Base-by-base conservation (phyloP, 2,329 filamentous ascomycete genomes). In the Macrophomina tecta region DNA sequence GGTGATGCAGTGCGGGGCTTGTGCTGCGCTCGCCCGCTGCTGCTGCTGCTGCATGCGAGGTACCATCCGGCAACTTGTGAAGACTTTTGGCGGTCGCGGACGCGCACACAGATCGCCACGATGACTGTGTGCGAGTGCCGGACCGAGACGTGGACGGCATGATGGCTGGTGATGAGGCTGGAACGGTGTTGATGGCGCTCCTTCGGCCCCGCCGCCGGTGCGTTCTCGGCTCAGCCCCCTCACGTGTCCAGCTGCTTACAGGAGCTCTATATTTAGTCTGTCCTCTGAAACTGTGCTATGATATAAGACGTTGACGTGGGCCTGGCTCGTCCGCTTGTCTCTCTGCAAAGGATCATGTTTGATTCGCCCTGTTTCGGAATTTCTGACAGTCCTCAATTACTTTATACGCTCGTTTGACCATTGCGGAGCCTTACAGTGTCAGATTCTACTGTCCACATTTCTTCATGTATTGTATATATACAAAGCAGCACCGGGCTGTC, bases 231-330 rank as follows among this genome's bases (percentile, higher is more conserved):
- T 51, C 12, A 6, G 48, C 48, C 48, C 48, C 7, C 16, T 14
- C 48, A 51, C 48, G 48, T 51, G 48, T 16, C 34, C 11, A 28
- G 18, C 53, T 38, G 5, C 30, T 45, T 58, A n/a, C 2, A 32
- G 49, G 42, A 49, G 58, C 58, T 62, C 58, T 62, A 49, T 49
- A 49, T 49, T 49, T 62, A 62, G 58, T 18, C 58, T 5, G 5
- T 18, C 16, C 4, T 16, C 36, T 18, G n/a, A 23, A 38, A 53
- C 11, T 16, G 42, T 28, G 11, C 14, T 14, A 28, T 61, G 58
- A 18, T 61, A 49, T 61, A 62, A 62, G 45, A 51, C 18, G n/a
- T 18, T 49, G 49, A 62, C 45, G 58, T 49, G 45, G 30, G 38
- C n/a, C 23, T 23, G 23, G 23, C 23, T 23, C 23, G 1, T 23